These are phyloP conservation scores for Hebeloma cylindrosporum DNA, from an alignment of 768 basidiomycete species.

Conservation along the genomic window DNA sequence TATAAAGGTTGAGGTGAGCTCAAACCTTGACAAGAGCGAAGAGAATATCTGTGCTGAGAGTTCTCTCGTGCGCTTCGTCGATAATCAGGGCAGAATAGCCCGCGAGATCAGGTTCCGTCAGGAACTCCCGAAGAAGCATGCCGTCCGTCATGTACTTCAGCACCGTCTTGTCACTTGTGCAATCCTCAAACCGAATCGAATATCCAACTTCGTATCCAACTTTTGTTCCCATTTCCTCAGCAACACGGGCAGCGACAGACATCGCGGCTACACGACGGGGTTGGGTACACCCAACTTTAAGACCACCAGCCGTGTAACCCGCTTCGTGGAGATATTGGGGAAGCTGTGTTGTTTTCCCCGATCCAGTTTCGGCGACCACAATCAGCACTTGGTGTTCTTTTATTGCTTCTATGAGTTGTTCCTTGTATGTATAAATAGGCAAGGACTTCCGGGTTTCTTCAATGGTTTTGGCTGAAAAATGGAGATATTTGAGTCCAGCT, in stretches of 20 bases:
- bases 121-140: slow-evolving; percentile 94
- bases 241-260: slow-evolving; percentile 98
- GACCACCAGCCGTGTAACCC: slow-evolving; percentile 85
- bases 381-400: slow-evolving; percentile 92
- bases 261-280: slow-evolving; percentile 98
- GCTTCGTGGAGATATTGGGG: slow-evolving; percentile 99
- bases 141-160: slow-evolving; percentile 99
- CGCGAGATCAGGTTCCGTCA: slow-evolving; percentile 96
- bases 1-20: no score
- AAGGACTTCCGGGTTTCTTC: slow-evolving; percentile 93
- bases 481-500: slow-evolving; percentile 4
- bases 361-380: slow-evolving; percentile 97
- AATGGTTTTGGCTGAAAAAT: slow-evolving; percentile 74
- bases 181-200: slow-evolving; percentile 99
- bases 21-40: slow-evolving; percentile 98
- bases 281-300: slow-evolving; percentile 94
- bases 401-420: slow-evolving; percentile 86
- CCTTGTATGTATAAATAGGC: slow-evolving; percentile 88
- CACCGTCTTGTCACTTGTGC: slow-evolving; percentile 98
- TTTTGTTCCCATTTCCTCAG: slow-evolving; percentile 97
- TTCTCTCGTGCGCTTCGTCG: slow-evolving; percentile 98
- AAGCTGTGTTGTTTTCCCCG: slow-evolving; percentile 97
- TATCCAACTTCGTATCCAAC: slow-evolving; percentile 99
- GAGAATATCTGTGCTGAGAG: slow-evolving; percentile 96
- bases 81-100: slow-evolving; percentile 95